Base-by-base conservation (phyloP, 1,139 yeast species). In the Pichia sp. region DNA sequence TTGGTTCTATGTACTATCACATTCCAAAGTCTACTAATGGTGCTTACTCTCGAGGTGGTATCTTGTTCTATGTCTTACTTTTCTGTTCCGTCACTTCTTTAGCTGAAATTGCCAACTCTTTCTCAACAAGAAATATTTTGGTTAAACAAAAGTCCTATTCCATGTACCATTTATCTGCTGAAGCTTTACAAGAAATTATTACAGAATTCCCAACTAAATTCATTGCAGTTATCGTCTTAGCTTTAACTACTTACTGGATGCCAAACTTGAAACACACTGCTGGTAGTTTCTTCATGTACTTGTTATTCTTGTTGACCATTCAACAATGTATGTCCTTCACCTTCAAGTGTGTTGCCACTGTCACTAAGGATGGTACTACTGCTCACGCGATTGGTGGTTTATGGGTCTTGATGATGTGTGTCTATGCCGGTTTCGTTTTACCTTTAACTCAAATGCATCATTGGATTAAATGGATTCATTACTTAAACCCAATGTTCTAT, bases 401-500 rank as follows among this genome's bases (percentile, higher is more conserved):
- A 12, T 47, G 70, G 30, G 64, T 77, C 57, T 61, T 78, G 63
- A 71, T 74, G 6, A 55, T 74, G 38, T 65, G 76, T 48, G 63
- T 76, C 15, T 79, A 78, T 56, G 70, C 81, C 12, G 76, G 81
- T 19, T 79, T 72, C 62, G 70, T 77, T 74, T 73, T 79, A 54
- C 83, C 77, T 57, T 61, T 74, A 46, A 78, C 77, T 8, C 70
- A 76, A 1, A 79, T 79, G 83, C 81, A 74, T 52, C 80, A 80
- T 42, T 79, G 83, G 83, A 77, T 78, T 56, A 72, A 74, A 59
- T 80, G 85, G 85, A 71, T 79, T 34, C 72, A 78, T 3, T 80
- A 77, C 56, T 66, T 77, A 46, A 69, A 79, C 53, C 85, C 85
- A 3, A 61, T 79, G 40, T 65, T 76, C 34, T 80, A 78, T 55